Base-by-base conservation (phyloP, 768 basidiomycete species). In the Leucosporidium yakuticum region DNA sequence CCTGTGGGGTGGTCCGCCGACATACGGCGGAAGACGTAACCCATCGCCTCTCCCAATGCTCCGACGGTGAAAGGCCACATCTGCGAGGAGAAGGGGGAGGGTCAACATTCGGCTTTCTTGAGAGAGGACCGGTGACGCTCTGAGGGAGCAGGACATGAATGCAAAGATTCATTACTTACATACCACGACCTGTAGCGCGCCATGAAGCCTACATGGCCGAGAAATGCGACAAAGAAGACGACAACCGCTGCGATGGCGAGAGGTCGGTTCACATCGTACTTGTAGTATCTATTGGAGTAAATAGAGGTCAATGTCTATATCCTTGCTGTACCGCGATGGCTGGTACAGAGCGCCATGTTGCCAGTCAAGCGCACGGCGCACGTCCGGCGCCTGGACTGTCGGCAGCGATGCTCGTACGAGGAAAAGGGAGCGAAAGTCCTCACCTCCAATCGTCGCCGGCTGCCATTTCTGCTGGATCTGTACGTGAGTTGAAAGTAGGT, bases 41-140 rank as follows among this genome's bases (percentile, higher is more conserved):
- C 70, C 23, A 65, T 56, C 5, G 34, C 5, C 21, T 71, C 70
- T 11, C 70, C 70, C 2, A 65, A 23, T 32, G 55, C 56, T 21
- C 47, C 70, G 53, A 71, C 62, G 27, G 50, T 20, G 55, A 71
- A 71, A 4, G 70, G 70, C 25, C 64, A 63, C 67, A 68, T 71
- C 67, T 71, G 63, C 27, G 44, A 9, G 25, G 36, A 44, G 39
- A 23, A 11, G 44, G 1, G 29, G 29, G 23, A 44, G 12, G 32
- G 29, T 31, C 49, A 21, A 32, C 6, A 11, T 21, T 54, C n/a
- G 20, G 39, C 25, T 20, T 17, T 27, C 8, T 5, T 51, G 3
- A 14, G 2, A 23, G 12, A 7, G 50, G 25, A 4, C n/a, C 8
- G 55, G 55, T 4, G 55, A 20, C 11, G 14, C 11, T 57, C 29